Evolutionary conservation across 163 green algal genomes (phyloP).

Genomic region (Chloromonas sp.): DNA sequence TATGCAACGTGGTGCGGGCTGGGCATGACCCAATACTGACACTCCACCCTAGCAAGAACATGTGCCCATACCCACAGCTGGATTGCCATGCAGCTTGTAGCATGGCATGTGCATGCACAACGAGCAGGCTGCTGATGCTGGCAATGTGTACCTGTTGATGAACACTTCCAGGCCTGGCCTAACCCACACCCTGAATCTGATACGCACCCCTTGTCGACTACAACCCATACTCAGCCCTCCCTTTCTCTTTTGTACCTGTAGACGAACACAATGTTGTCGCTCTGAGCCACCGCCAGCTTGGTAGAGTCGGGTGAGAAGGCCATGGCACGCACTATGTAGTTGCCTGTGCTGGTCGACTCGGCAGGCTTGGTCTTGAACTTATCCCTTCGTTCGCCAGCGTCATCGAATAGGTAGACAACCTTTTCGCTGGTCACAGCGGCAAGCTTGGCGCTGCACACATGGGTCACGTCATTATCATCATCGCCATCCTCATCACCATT

Average conservation of each 20-base stretch:
- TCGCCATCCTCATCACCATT: too few species aligned
- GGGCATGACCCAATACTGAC: too few species aligned
- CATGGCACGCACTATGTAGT: slow-evolving; percentile 67
- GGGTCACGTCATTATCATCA: too few species aligned
- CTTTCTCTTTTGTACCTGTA: slow-evolving; percentile 50
- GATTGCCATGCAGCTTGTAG: too few species aligned
- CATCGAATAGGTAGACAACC: slow-evolving; percentile 82
- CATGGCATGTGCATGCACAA: not conserved
- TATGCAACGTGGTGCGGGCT: too few species aligned
- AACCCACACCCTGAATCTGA: not conserved
- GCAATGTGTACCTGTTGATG: not conserved
- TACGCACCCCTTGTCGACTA: not conserved
- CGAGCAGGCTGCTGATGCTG: not conserved
- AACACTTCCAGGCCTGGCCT: not conserved
- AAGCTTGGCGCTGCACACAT: slow-evolving; percentile 52
- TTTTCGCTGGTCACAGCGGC: slow-evolving; percentile 64
- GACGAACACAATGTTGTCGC: slow-evolving; percentile 83
- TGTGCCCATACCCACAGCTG: too few species aligned
- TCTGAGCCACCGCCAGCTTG: slow-evolving; percentile 76
- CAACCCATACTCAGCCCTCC: not conserved
- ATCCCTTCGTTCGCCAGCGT: slow-evolving; percentile 68
- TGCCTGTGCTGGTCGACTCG: slow-evolving; percentile 31
- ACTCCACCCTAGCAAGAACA: too few species aligned
- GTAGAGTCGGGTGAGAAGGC: slow-evolving; percentile 74
- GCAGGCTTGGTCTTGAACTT: slow-evolving; percentile 80